A percentile compares a stretch with the other conserved stretches of the same genome.
These are phyloP conservation scores for Hericium alpestre DNA, from an alignment of 768 basidiomycete genomes.

Conservation along the genomic window DNA sequence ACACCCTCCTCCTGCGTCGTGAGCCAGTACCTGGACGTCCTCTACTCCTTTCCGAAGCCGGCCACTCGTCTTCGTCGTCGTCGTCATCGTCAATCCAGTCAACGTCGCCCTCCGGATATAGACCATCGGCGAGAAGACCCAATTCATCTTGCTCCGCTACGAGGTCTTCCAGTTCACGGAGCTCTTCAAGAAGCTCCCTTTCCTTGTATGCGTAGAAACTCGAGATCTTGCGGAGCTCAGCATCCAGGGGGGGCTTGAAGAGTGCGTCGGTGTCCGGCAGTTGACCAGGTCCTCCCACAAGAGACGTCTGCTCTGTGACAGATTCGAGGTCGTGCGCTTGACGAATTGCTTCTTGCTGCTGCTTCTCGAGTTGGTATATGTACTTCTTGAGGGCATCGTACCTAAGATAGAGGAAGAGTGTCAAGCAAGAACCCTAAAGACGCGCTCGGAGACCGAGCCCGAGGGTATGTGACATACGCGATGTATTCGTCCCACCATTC, in stretches of 20 bases:
- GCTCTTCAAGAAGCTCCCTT: slow-evolving; percentile 54
- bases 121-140: slow-evolving; percentile 38
- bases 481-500: slow-evolving; percentile 95
- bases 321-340: slow-evolving; percentile 48
- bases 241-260: slow-evolving; percentile 70
- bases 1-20: slow-evolving; percentile 17
- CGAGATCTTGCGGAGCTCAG: slow-evolving; percentile 72
- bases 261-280: slow-evolving; percentile 36
- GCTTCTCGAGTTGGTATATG: slow-evolving; percentile 80
- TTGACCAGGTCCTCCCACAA: slow-evolving; percentile 33
- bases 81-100: slow-evolving; percentile 53
- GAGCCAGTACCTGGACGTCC: slow-evolving; percentile 25
- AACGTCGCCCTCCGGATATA: slow-evolving; percentile 37
- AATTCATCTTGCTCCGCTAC: slow-evolving; percentile 50
- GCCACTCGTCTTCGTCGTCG: slow-evolving; percentile 34
- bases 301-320: slow-evolving; percentile 41
- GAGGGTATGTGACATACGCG: slow-evolving; percentile 38
- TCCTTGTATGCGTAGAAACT: slow-evolving; percentile 74
- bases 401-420: slow-evolving; percentile 25
- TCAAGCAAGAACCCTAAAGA: neutral
- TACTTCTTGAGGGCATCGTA: slow-evolving; percentile 78
- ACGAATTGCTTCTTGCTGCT: slow-evolving; percentile 39
- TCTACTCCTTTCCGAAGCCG: slow-evolving; percentile 17
- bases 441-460: no score
- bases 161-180: slow-evolving; percentile 46